Percentiles rank a stretch among this genome's conserved stretches.
Conservation (phyloP, 179 eudicot genomes). For the Gypsophila paniculata region DNA sequence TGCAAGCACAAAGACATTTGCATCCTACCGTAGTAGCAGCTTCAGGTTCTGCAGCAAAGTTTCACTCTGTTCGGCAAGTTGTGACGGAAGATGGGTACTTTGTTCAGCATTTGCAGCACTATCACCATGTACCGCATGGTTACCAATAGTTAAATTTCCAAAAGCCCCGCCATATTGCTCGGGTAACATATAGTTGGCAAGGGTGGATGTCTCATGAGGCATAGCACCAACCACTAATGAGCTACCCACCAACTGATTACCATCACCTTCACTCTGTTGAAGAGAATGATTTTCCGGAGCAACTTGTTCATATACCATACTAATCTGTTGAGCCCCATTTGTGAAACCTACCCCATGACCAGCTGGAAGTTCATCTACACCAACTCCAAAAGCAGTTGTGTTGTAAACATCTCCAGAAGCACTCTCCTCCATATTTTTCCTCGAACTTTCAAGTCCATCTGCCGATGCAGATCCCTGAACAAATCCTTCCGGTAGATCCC, state of each 20-base stretch:
- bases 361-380: slow-evolving; percentile 20
- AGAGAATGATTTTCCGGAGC: slow-evolving; percentile 21
- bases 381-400: slow-evolving; percentile 25
- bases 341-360: slow-evolving; percentile 26
- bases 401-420: slow-evolving; percentile 23
- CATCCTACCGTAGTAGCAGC: slow-evolving; percentile 45
- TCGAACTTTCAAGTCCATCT: slow-evolving; percentile 32
- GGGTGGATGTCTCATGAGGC: slow-evolving; percentile 26
- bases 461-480: slow-evolving; percentile 38
- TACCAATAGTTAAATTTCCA: slow-evolving; percentile 21
- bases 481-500: slow-evolving; percentile 74
- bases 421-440: slow-evolving; percentile 30
- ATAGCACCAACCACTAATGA: slow-evolving; percentile 23
- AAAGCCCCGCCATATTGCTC: slow-evolving; percentile 22
- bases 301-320: slow-evolving; percentile 23
- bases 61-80: slow-evolving; percentile 50
- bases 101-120: slow-evolving; percentile 32
- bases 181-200: slow-evolving; percentile 23
- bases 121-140: slow-evolving; percentile 26
- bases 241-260: slow-evolving; percentile 24
- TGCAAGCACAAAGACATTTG: slow-evolving; percentile 1
- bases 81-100: slow-evolving; percentile 39
- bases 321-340: slow-evolving; percentile 26
- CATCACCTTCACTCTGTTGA: slow-evolving; percentile 23
- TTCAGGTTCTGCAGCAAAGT: slow-evolving; percentile 58